phyloP scores from a whole-genome alignment of 306 rosid genomes.

The Cicer bijugum region DNA sequence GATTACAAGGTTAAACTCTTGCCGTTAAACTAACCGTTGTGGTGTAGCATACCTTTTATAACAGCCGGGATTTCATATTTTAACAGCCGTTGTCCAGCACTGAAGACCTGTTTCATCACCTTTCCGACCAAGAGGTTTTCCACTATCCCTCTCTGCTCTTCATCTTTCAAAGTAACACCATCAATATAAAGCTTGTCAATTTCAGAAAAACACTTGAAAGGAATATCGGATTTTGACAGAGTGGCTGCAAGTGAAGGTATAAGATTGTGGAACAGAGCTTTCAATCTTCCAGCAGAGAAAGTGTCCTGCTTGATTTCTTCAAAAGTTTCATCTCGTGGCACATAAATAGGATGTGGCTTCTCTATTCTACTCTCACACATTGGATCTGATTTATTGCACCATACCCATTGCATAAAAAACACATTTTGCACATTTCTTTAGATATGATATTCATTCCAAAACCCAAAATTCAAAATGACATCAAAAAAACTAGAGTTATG shows the following conservation, averaged over 20 bases:
- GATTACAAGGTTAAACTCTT: too few relatives aligned
- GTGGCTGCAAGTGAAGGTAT: slow-evolving; percentile 78
- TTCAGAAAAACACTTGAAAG: slow-evolving; percentile 85
- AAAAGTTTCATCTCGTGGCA: slow-evolving; percentile 92
- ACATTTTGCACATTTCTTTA: slow-evolving; percentile 35
- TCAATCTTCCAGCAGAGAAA: slow-evolving; percentile 87
- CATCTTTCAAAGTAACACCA: slow-evolving; percentile 72
- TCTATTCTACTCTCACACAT: slow-evolving; percentile 79
- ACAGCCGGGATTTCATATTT: slow-evolving; percentile 82
- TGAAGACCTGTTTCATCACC: slow-evolving; percentile 65
- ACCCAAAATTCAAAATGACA: slow-evolving; percentile 12
- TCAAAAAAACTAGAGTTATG: neutral
- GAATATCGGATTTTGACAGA: slow-evolving; percentile 75
- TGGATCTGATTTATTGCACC: slow-evolving; percentile 58
- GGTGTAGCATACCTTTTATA: slow-evolving; percentile 52
- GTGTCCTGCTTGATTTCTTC: slow-evolving; percentile 86
- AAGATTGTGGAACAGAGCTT: slow-evolving; percentile 90
- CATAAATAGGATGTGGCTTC: slow-evolving; percentile 95
- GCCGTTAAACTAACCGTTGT: too few relatives aligned
- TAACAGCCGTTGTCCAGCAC: slow-evolving; percentile 58
- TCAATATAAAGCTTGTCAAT: slow-evolving; percentile 84
- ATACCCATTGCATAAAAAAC: slow-evolving; percentile 26
- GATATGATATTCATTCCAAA: slow-evolving; percentile 31
- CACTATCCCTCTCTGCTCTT: slow-evolving; percentile 47
- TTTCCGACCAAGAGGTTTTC: slow-evolving; percentile 52